phyloP scores from a whole-genome alignment of 2,329 filamentous ascomycete genomes.

The Gnomoniopsis sp. region DNA sequence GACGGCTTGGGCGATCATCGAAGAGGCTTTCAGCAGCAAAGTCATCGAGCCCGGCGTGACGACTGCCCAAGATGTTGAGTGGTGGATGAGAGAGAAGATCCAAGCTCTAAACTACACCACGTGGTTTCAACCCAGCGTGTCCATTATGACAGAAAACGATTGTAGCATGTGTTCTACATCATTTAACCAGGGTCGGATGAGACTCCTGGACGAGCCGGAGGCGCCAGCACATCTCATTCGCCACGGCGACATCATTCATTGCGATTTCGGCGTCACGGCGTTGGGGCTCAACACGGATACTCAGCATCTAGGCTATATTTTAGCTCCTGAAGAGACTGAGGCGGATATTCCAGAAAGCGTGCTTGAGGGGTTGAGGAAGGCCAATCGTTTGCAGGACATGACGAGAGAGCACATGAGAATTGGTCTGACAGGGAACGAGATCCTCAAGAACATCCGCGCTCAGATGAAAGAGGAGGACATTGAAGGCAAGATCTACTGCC shows the following conservation, averaged over 20 bases:
- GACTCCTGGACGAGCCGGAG: constrained; percentile 7
- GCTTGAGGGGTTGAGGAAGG: constrained; percentile 40
- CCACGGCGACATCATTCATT: constrained; percentile 45
- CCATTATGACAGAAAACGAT: constrained; percentile 33
- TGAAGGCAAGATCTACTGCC: constrained; percentile 45
- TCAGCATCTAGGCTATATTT: constrained; percentile 47
- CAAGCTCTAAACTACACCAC: constrained; percentile 48
- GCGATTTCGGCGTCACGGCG: constrained; percentile 46
- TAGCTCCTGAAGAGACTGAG: constrained; percentile 38
- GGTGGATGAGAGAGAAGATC: constrained; percentile 49
- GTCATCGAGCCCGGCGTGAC: constrained; percentile 40
- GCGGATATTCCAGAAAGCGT: constrained; percentile 39
- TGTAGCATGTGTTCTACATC: constrained; percentile 13
- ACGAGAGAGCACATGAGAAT: constrained; percentile 40
- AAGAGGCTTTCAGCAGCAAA: constrained; percentile 40
- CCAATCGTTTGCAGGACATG: constrained; percentile 46
- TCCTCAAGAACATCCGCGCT: constrained; percentile 34
- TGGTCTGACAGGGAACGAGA: constrained; percentile 41
- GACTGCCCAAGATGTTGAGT: constrained; percentile 44
- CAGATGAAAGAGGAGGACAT: constrained; percentile 42
- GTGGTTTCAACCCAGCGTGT: constrained; percentile 48
- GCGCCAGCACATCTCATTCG: constrained; percentile 30
- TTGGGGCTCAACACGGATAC: constrained; percentile 47
- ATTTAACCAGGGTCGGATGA: neutral
- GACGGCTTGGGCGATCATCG: constrained; percentile 49